Base-by-base conservation (phyloP, 2,329 filamentous ascomycete species). In the Aulographum hederae region DNA sequence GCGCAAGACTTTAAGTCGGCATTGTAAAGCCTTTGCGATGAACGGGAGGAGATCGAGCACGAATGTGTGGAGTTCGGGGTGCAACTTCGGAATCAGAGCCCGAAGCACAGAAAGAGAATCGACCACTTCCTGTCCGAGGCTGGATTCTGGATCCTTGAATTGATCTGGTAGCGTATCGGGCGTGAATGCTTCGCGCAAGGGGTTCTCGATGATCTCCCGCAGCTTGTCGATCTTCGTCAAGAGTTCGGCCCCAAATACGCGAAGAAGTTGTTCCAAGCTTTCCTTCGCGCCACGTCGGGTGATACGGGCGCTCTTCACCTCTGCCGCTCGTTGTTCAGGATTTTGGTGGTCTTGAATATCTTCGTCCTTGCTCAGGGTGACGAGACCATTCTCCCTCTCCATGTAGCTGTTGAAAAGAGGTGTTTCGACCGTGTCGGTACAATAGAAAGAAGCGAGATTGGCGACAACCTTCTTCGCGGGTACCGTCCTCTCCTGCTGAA, bases 291-390 rank as follows among this genome's bases (percentile, higher is more conserved):
- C 89, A 33, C 91, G 75, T 34, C 89, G 71, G 32, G 86, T 93
- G 43, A 94, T 81, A 13, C 81, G 72, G 13, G 89, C 91, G 28
- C 80, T 80, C 53, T 74, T 86, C 18, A 82, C 81, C 53, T 98
- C 89, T 39, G 68, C 70, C 20, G 89, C 89, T 54, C 85, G 95
- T 47, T 82, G 85, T 19, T 72, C 82, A 17, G 82, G 81, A 57
- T 95, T 86, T 1, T 78, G 72, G 44, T 94, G 85, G 43, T 98
- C 89, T 41, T 85, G 76, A 28, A 89, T 70, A 46, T 98, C 89
- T 54, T 98, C 89, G 48, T 98, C 89, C 55, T 98, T 98, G 43
- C 86, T 81, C 52, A 98, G 73, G 0, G 89, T 95, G 12, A 98
- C 58, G 34, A 98, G 89, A 11, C 77, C 76, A 39, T 74, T 73